Evolutionary conservation across 2,329 filamentous ascomycete species (phyloP), one percentile per base, ranked within the genome.

Genomic region (Didymosphaeria variabile): DNA sequence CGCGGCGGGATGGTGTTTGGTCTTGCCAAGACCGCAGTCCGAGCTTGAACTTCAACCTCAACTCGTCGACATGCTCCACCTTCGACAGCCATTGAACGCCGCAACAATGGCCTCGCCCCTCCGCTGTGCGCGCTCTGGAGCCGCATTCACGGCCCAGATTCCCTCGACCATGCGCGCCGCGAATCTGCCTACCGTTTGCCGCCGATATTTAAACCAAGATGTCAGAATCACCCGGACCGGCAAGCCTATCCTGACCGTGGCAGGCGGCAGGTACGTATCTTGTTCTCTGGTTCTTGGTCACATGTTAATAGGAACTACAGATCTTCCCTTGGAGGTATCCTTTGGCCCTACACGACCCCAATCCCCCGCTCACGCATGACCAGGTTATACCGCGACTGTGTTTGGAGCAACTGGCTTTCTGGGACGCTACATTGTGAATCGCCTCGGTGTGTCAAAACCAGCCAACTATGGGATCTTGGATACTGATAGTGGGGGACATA

Each of bases 331-430:
- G 93, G 93, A 90, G 93, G 92, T 96, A 88, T 55, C 21, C 21
- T 58, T 64, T 55, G 46, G 54, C 54, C 58, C 57, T 59, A 52
- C 59, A 57, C 17, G 19, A 21, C 52, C 42, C 3, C 55, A 59
- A 57, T 57, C 62, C 58, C 53, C 60, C 69, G 70, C 75, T 75
- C 75, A 80, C 74, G 71, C 57, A 65, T 59, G 62, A 26, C 75
- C 74, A 93, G 94, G 94, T 69, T 93, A 98, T 82, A 97, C 94
- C 65, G 94, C 92, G 64, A 99, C 95, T 61, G 94, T 99, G 73
- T 99, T 99, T 82, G 95, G 95, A 81, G 95, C 95, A 75, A 97
- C 94, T 64, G 95, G 95, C 67, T 94, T 97, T 79, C 84, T 99
- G 58, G 95, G 95, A 77, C 90, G 95, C 77, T 99, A 99, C 80